Base-by-base conservation (phyloP, 768 basidiomycete genomes). In the Auricularia sp. region DNA sequence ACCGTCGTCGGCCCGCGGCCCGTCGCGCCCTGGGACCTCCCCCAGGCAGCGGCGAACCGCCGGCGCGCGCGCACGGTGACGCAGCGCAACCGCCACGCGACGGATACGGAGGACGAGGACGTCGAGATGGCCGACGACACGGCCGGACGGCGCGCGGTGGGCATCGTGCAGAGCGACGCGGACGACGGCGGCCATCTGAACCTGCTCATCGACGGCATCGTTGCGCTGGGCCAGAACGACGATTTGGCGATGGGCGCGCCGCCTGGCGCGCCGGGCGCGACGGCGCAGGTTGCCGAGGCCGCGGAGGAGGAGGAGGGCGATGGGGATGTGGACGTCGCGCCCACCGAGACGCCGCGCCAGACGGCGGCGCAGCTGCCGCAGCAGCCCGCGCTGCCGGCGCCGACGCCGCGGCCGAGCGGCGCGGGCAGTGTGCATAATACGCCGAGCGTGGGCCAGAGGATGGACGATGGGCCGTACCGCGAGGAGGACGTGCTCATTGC, bases 401-500 rank as follows among this genome's bases (percentile, higher is more conserved):
- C 42, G 36, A 11, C 29, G 18, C 36, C 18, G 24, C 36, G 35
- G 47, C n/a, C n/a, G 36, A 44, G 59, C 59, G 39, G 24, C 34
- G 44, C n/a, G 8, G 16, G 51, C 29, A n/a, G 29, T 10, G 18
- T 8, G 5, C 8, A 29, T 33, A 62, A 44, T n/a, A 21, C 33
- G n/a, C n/a, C 61, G 29, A 39, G 35, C 21, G 61, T 34, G 29
- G 24, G 16, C 18, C 45, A 18, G 33, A 10, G 45, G 6, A 44
- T 54, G 1, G 81, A 81, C 29, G 70, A 76, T 0, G 89, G 89
- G 0, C 90, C 89, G 0, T 97, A 95, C 75, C 84, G 92, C 34
- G 94, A 98, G 72, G 96, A 99, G 70, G 95, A 97, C 67, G 92
- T 98, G 0, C 79, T 98, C 1, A 83, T 95, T 8, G 85, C 89